Evolutionary conservation across 2,329 filamentous ascomycete genomes (phyloP).

Genomic region (Calonectria multiphialidica): DNA sequence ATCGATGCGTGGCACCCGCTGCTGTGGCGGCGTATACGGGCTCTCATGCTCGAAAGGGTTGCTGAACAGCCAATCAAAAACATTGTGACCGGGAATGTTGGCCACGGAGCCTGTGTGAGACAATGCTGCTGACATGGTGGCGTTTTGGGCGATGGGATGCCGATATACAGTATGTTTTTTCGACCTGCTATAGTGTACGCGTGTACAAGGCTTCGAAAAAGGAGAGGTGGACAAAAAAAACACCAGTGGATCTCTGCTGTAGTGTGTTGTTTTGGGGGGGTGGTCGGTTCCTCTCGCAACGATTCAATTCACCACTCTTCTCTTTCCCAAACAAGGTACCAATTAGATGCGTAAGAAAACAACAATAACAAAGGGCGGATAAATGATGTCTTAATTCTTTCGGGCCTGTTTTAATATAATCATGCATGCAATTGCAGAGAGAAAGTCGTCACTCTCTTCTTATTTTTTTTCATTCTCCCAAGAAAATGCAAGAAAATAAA

Average conservation of each 20-base stretch:
- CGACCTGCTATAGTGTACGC: background rate
- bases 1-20: constrained; percentile 48
- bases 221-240: constrained; percentile 6
- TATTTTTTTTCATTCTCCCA: too few species aligned
- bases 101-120: constrained; percentile 34
- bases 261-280: background rate
- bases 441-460: background rate
- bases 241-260: background rate
- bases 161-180: background rate
- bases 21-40: constrained; percentile 43
- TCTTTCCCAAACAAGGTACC: background rate
- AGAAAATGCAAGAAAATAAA: background rate
- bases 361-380: background rate
- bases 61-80: constrained; percentile 53
- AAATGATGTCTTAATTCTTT: background rate
- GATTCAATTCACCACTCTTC: background rate
- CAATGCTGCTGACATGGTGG: constrained; percentile 33
- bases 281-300: background rate
- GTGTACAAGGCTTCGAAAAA: background rate
- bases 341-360: background rate
- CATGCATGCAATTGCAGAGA: background rate
- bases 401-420: background rate
- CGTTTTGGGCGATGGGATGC: background rate
- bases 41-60: constrained; percentile 50
- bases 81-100: constrained; percentile 40